Evolutionary conservation across 805 yeast species (phyloP), one percentile per base, ranked within the genome.

Genomic region (Starmerella tilneyi): DNA sequence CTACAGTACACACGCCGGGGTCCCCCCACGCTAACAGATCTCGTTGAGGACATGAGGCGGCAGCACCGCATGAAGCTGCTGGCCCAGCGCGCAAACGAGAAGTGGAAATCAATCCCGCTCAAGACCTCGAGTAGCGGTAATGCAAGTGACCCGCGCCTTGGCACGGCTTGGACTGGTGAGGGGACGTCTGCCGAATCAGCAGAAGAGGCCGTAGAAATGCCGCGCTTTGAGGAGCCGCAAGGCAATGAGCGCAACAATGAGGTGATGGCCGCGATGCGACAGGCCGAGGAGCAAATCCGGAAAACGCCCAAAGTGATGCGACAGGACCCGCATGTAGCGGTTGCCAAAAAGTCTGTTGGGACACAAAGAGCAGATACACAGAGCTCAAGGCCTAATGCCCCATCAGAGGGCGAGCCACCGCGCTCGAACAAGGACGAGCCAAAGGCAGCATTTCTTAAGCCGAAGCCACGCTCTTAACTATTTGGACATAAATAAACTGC

Each of bases 11-110:
- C 83, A 2, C 68, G 92, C 41, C 62, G 66, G 1, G 57, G 62
- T 2, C 70, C 78, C 6, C 94, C 94, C 0, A 67, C 78, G 0
- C 55, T 84, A 17, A 66, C 70, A 30, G 94, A 84, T 49, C 69
- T 84, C 31, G 52, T 71, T 1, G 64, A 63, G 2, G 94, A 84
- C 53, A 68, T 75, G 54, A 56, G 65, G 24, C 67, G 94, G 29
- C 75, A 76, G 41, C 67, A 66, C 32, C 66, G 65, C 13, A 66
- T 83, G 51, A 73, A 75, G 57, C 53, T 68, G 9, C 63, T 76
- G 52, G 76, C 77, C 3, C 61, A 62, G 41, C 69, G 69, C 34
- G 69, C 69, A 11, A 66, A 66, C 23, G 50, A 53, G 31, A 53
- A 60, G 27, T 66, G 70, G 70, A 50, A 47, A 21, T 48, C 61